phyloP scores from a whole-genome alignment of 345 rosid genomes.

The Brassica napus region Da-Ae NC_063445.1:594501-595000 shows the following conservation, averaged over 20 bases:
- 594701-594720: slow-evolving; percentile 49
- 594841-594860: background rate
- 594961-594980: too few relatives aligned
- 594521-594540: slow-evolving; percentile 48
- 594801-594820: slow-evolving; percentile 53
- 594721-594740: slow-evolving; percentile 55
- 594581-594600: slow-evolving; percentile 65
- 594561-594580: slow-evolving; percentile 60
- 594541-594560: slow-evolving; percentile 52
- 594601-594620: background rate
- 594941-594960: too few relatives aligned
- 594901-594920: slow-evolving; percentile 2
- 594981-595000: too few relatives aligned
- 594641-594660: background rate
- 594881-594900: slow-evolving; percentile 8
- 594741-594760: slow-evolving; percentile 44
- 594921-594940: too few relatives aligned
- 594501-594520: slow-evolving; percentile 48
- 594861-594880: background rate
- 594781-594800: slow-evolving; percentile 54
- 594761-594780: slow-evolving; percentile 52
- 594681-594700: slow-evolving; percentile 46
- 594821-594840: slow-evolving; percentile 63
- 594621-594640: background rate
- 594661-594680: slow-evolving; percentile 52